Evolutionary conservation across 192 early-diverging fungal species (phyloP).

Genomic region (Rhizoclosmatium sp.): DNA sequence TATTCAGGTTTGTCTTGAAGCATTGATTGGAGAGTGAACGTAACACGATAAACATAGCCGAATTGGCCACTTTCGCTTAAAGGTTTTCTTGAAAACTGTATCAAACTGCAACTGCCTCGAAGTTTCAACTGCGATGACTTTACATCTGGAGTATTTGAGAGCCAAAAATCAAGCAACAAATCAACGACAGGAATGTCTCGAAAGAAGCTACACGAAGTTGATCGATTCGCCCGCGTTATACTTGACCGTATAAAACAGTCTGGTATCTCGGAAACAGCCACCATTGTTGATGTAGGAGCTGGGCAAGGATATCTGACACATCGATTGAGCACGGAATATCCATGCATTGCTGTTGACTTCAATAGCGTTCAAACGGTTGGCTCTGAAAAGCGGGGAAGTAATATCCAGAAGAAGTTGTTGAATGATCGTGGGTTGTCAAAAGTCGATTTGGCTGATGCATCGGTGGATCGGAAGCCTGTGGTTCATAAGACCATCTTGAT

Average conservation of each 20-base stretch:
- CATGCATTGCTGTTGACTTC: slow-evolving; percentile 45
- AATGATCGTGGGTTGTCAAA: neutral
- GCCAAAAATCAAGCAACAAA: neutral
- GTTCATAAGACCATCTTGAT: slow-evolving; percentile 26
- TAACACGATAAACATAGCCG: slow-evolving; percentile 5
- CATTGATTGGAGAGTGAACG: neutral
- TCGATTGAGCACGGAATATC: slow-evolving; percentile 28
- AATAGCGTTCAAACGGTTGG: slow-evolving; percentile 40
- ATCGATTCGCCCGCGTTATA: slow-evolving; percentile 21
- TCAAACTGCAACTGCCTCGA: slow-evolving; percentile 8
- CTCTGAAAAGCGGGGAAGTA: slow-evolving; percentile 18
- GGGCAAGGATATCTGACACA: slow-evolving; percentile 51
- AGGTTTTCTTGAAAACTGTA: slow-evolving; percentile 1
- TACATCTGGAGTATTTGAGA: neutral
- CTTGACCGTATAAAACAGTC: neutral
- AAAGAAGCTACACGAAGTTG: slow-evolving; percentile 40
- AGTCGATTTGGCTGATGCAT: no score
- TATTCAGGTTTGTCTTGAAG: slow-evolving; percentile 15
- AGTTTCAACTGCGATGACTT: slow-evolving; percentile 7
- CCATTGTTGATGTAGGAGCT: slow-evolving; percentile 45
- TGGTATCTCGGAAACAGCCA: neutral
- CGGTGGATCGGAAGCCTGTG: neutral
- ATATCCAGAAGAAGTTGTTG: slow-evolving; percentile 14
- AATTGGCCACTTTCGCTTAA: slow-evolving; percentile 37
- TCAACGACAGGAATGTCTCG: slow-evolving; percentile 16